These are phyloP conservation scores for Rhodotorula sp. DNA, from an alignment of 1,284 basidiomycete species.

Conservation along the genomic window DNA sequence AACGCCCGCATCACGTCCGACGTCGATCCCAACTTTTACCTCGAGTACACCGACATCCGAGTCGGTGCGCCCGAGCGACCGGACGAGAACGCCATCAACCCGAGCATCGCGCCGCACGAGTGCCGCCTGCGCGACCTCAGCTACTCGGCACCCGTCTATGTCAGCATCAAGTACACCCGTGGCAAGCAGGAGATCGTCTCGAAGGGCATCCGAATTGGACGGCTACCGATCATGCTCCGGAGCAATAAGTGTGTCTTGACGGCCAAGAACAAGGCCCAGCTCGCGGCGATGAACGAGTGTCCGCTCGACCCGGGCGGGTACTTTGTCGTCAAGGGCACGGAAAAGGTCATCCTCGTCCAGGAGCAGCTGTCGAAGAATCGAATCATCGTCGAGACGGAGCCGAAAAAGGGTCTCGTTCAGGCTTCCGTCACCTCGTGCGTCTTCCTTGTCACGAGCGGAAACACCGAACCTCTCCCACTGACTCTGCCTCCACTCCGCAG, in stretches of 20 bases:
- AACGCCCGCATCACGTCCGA: conserved; percentile 93
- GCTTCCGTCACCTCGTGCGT: conserved; percentile 95
- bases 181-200: conserved; percentile 83
- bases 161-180: conserved; percentile 92
- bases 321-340: conserved; percentile 98
- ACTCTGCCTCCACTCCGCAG: conserved; percentile 51
- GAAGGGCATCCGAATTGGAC: conserved; percentile 83
- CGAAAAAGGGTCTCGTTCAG: conserved; percentile 85
- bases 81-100: conserved; percentile 76
- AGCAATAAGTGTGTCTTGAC: conserved; percentile 91
- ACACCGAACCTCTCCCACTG: not conserved
- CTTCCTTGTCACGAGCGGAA: not conserved
- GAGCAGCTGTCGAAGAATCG: conserved; percentile 99
- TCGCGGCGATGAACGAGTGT: conserved; percentile 93
- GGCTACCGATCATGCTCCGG: conserved; percentile 94
- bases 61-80: conserved; percentile 87
- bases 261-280: conserved; percentile 70
- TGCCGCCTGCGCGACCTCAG: conserved; percentile 95
- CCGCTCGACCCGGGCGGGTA: conserved; percentile 98
- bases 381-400: conserved; percentile 95
- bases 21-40: conserved; percentile 94
- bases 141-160: conserved; percentile 89
- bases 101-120: conserved; percentile 91
- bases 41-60: conserved; percentile 93
- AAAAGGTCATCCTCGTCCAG: conserved; percentile 99